A percentile compares a stretch with the other conserved stretches of the same genome.
Evolutionary conservation across 1,284 basidiomycete species (phyloP).

Genomic region (Earliella scabrosa): DNA sequence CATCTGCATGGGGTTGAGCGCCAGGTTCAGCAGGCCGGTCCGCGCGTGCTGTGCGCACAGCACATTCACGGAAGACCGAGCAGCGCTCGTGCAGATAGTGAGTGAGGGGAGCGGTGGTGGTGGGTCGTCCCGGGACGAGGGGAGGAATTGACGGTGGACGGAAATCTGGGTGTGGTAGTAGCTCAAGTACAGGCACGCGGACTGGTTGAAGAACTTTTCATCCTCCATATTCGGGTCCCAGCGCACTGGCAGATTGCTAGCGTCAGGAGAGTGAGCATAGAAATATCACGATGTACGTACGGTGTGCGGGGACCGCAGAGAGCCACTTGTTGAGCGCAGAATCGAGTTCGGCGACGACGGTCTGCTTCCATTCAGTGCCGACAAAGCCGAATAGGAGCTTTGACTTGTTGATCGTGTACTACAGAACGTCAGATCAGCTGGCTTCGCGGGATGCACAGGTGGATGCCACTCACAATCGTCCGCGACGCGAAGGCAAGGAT

Average conservation of each 20-base stretch:
- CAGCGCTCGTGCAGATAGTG: conserved; percentile 85
- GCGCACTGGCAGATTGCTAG: background rate
- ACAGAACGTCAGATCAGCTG: background rate
- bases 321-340: conserved; percentile 67
- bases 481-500: conserved; percentile 57
- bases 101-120: conserved; percentile 71
- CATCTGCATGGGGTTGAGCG: conserved; percentile 29
- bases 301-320: conserved; percentile 57
- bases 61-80: conserved; percentile 78
- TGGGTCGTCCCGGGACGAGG: conserved; percentile 56
- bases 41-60: conserved; percentile 57
- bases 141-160: conserved; percentile 84
- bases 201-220: conserved; percentile 67
- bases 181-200: conserved; percentile 63
- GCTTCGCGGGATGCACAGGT: background rate
- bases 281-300: conserved; percentile 27
- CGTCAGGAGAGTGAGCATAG: background rate
- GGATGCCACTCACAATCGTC: conserved; percentile 47
- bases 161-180: conserved; percentile 81
- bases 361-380: conserved; percentile 54
- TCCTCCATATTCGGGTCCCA: conserved; percentile 69
- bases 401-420: conserved; percentile 65
- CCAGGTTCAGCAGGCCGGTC: conserved; percentile 15
- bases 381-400: conserved; percentile 48
- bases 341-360: conserved; percentile 60